phyloP scores from a whole-genome alignment of 2,329 filamentous ascomycete species.

The Teratosphaeria viscida region DNA sequence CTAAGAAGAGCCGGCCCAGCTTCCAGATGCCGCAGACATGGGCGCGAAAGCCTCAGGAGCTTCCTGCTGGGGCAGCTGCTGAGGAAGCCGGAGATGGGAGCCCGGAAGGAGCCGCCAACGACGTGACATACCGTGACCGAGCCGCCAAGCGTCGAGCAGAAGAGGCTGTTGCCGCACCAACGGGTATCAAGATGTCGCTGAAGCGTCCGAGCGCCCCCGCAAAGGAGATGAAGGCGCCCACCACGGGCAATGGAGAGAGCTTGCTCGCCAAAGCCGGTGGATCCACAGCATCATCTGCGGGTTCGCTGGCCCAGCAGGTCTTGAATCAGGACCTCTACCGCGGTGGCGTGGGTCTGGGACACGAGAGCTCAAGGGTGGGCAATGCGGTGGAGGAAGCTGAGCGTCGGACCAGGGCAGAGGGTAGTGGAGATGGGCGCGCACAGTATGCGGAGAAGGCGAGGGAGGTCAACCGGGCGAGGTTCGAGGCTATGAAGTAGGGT shows the following conservation, averaged over 20 bases:
- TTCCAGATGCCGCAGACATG: constrained; percentile 13
- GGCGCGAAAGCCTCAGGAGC: constrained; percentile 17
- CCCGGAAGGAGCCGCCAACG: constrained; percentile 1
- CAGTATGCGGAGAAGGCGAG: neutral
- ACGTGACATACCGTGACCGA: constrained; percentile 49
- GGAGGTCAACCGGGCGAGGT: neutral
- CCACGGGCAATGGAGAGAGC: constrained; percentile 60
- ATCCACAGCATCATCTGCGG: neutral
- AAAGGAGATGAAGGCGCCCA: constrained; percentile 8
- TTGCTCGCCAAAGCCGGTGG: constrained; percentile 44
- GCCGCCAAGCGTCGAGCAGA: constrained; percentile 56
- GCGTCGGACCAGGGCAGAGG: constrained; percentile 42
- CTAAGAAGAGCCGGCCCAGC: constrained; percentile 10
- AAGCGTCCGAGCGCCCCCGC: constrained; percentile 7
- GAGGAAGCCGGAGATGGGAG: neutral
- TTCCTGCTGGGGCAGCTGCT: constrained; percentile 10
- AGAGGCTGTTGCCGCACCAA: constrained; percentile 35
- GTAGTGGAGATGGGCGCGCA: constrained; percentile 3
- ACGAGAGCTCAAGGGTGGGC: constrained; percentile 57
- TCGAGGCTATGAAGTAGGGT: neutral
- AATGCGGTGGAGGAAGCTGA: constrained; percentile 56
- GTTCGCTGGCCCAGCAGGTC: neutral
- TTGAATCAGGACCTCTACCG: constrained; percentile 54
- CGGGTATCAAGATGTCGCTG: constrained; percentile 13
- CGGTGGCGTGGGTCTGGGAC: constrained; percentile 59